A percentile compares a stretch with the other conserved stretches of the same genome.
phyloP scores from a whole-genome alignment of 2,329 filamentous ascomycete genomes.

The Pseudogymnoascus sp. region DNA sequence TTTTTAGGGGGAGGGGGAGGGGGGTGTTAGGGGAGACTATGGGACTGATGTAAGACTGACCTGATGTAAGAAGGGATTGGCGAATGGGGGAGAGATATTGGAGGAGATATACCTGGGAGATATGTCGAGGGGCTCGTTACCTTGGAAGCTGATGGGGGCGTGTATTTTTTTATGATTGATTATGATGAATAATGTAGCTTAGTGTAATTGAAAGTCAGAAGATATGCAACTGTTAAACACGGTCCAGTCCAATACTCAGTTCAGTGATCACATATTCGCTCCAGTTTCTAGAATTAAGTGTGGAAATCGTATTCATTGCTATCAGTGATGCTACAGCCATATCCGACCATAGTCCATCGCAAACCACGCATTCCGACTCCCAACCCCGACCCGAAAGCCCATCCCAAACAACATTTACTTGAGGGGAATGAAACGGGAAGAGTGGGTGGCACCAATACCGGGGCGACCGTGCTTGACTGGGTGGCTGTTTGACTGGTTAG shows the following conservation, averaged over 20 bases:
- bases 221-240: not conserved
- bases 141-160: not conserved
- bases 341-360: slow-evolving; percentile 10
- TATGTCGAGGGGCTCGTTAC: not conserved
- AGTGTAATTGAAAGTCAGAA: not conserved
- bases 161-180: not conserved
- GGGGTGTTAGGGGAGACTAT: not conserved
- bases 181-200: too few species aligned
- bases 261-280: not conserved
- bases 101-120: not conserved
- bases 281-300: not conserved
- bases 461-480: slow-evolving; percentile 99
- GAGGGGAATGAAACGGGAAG: slow-evolving; percentile 99
- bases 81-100: not conserved
- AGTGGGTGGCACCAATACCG: slow-evolving; percentile 99
- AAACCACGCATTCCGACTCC: slow-evolving; percentile 7
- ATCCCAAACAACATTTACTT: slow-evolving; percentile 60
- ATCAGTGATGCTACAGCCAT: slow-evolving; percentile 10
- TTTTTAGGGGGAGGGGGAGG: slow-evolving; percentile 40
- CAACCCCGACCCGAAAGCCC: not conserved
- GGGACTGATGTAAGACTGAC: not conserved
- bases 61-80: not conserved
- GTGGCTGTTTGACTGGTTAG: slow-evolving; percentile 65
- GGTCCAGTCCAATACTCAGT: not conserved
- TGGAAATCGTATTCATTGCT: slow-evolving; percentile 9